Evolutionary conservation across 2,329 filamentous ascomycete species (phyloP).

Genomic region (Fonsecaea pedrosoi): DNA sequence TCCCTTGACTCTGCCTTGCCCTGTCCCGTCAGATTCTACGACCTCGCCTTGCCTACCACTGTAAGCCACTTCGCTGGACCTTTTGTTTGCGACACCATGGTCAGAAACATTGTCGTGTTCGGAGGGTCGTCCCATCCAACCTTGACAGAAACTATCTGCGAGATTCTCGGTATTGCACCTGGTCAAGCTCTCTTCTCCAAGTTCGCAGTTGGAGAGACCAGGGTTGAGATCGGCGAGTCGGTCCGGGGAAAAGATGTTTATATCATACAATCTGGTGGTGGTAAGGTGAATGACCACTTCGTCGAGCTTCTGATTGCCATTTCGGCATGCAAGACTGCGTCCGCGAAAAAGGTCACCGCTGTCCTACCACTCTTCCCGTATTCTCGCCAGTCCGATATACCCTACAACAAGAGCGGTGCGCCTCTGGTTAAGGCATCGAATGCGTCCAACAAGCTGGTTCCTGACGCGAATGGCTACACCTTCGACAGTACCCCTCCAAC

Average conservation of each 20-base stretch:
- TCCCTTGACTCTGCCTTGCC: background rate
- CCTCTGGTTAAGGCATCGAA: constrained; percentile 75
- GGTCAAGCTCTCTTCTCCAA: constrained; percentile 85
- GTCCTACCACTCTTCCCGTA: constrained; percentile 96
- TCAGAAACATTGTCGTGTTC: constrained; percentile 92
- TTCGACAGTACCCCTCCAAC: constrained; percentile 93
- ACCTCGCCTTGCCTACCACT: background rate
- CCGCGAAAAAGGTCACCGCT: constrained; percentile 88
- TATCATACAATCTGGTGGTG: constrained; percentile 93
- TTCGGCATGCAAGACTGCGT: constrained; percentile 95
- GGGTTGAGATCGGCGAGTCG: constrained; percentile 94
- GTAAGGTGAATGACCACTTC: constrained; percentile 93
- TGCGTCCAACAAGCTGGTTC: constrained; percentile 45
- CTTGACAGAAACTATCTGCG: constrained; percentile 85
- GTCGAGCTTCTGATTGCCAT: constrained; percentile 98
- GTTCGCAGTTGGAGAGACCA: constrained; percentile 93
- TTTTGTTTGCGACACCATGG: constrained; percentile 63
- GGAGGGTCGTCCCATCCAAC: constrained; percentile 91
- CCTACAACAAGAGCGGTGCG: constrained; percentile 94
- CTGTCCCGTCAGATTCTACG: background rate
- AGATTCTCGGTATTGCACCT: constrained; percentile 82
- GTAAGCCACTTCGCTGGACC: background rate
- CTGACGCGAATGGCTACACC: constrained; percentile 66
- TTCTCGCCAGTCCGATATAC: constrained; percentile 92
- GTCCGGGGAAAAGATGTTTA: constrained; percentile 98